Percentiles rank a stretch among this genome's conserved stretches.
phyloP scores from a whole-genome alignment of 805 yeast genomes.

The Candida jianshihensis region DNA sequence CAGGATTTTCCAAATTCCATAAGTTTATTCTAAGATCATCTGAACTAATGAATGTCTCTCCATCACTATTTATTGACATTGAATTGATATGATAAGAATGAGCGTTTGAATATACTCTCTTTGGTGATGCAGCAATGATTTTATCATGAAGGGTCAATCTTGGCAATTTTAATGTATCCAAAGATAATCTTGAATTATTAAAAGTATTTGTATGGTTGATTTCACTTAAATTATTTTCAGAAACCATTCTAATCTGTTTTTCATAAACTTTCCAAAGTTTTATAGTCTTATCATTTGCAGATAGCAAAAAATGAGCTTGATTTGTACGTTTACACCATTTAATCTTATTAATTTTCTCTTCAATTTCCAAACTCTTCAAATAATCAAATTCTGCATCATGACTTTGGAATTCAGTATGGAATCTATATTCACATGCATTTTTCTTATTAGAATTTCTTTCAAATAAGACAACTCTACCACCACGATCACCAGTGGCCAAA shows the following conservation, averaged over 20 bases:
- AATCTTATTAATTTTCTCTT: constrained; percentile 95
- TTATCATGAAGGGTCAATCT: constrained; percentile 90
- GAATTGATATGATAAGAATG: constrained; percentile 98
- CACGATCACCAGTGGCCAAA: constrained; percentile 96
- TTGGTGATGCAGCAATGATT: constrained; percentile 91
- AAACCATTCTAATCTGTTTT: constrained; percentile 83
- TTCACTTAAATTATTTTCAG: constrained; percentile 78
- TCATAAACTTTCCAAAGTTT: constrained; percentile 96
- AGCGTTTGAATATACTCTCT: constrained; percentile 86
- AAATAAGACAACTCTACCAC: constrained; percentile 94
- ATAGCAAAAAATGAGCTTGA: constrained; percentile 81
- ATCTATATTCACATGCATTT: constrained; percentile 84
- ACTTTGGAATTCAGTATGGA: constrained; percentile 93
- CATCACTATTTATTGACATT: constrained; percentile 89
- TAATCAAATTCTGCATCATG: constrained; percentile 99
- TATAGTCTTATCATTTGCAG: constrained; percentile 97
- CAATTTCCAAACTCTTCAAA: constrained; percentile 90
- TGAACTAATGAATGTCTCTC: constrained; percentile 86
- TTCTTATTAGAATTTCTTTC: constrained; percentile 75
- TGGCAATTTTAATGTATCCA: constrained; percentile 63
- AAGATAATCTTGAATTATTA: constrained; percentile 24
- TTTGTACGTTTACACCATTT: constrained; percentile 90
- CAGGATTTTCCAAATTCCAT: constrained; percentile 93
- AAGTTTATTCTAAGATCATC: constrained; percentile 93
- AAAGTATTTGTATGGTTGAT: constrained; percentile 9